A percentile compares a stretch with the other conserved stretches of the same genome.
phyloP scores from a whole-genome alignment of 257 asterid genomes.

The Jacaranda mimosifolia region DNA sequence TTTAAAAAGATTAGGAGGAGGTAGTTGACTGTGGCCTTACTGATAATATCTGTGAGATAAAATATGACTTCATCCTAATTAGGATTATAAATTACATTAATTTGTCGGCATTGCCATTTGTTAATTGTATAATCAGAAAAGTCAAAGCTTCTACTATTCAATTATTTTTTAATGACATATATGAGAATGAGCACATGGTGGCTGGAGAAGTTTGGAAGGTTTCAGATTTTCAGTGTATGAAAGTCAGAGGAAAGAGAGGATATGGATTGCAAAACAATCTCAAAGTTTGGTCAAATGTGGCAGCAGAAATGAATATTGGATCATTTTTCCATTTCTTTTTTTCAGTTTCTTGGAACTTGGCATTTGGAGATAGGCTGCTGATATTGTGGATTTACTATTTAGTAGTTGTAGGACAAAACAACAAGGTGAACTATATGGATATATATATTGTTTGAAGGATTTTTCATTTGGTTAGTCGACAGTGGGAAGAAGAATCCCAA shows the following conservation, averaged over 20 bases:
- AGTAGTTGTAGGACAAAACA: background rate
- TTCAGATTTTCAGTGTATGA: constrained; percentile 24
- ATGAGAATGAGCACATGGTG: constrained; percentile 39
- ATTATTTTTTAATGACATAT: constrained; percentile 30
- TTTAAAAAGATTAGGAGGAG: background rate
- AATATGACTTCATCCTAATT: constrained; percentile 22
- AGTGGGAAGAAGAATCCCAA: no score
- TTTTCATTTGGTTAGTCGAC: no score
- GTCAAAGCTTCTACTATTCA: constrained; percentile 40
- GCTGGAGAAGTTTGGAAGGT: constrained; percentile 19
- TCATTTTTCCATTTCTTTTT: background rate
- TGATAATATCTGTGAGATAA: constrained; percentile 8
- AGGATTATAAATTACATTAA: constrained; percentile 23
- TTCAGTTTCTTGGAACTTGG: constrained; percentile 12
- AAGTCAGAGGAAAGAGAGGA: constrained; percentile 44
- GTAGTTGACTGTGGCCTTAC: constrained; percentile 29
- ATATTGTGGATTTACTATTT: background rate
- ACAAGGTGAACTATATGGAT: background rate
- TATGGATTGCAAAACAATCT: constrained; percentile 28
- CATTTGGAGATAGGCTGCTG: constrained; percentile 6
- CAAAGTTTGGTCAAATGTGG: constrained; percentile 19
- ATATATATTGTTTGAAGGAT: background rate
- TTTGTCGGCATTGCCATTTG: constrained; percentile 33
- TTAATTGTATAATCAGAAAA: constrained; percentile 33
- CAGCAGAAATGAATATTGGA: background rate